phyloP scores from a whole-genome alignment of 2,329 filamentous ascomycete genomes.

The Penicillium occitanis region DNA sequence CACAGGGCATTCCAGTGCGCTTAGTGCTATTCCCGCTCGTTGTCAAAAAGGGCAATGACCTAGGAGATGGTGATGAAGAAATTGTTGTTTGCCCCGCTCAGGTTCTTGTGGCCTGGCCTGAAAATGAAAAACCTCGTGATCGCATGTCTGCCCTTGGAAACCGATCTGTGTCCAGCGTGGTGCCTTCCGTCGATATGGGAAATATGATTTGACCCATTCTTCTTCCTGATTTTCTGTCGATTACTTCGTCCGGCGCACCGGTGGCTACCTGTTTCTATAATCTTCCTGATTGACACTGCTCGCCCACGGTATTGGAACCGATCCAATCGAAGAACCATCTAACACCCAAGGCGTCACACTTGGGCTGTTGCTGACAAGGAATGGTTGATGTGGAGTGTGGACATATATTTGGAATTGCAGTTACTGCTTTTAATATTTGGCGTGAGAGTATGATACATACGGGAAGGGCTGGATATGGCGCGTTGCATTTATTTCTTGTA shows the following conservation, averaged over 20 bases:
- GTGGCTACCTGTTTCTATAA: slow-evolving; percentile 2
- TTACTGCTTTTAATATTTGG: slow-evolving; percentile 70
- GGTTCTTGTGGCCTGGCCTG: slow-evolving; percentile 70
- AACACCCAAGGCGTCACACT: slow-evolving; percentile 20
- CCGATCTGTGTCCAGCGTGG: slow-evolving; percentile 47
- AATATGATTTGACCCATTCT: slow-evolving; percentile 38
- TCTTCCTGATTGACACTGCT: background rate
- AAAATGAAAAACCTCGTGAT: slow-evolving; percentile 31
- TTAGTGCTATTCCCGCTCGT: slow-evolving; percentile 95
- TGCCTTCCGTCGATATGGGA: slow-evolving; percentile 44
- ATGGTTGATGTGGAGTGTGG: slow-evolving; percentile 67
- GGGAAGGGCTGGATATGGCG: background rate
- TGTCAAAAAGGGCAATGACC: slow-evolving; percentile 91
- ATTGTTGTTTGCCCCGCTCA: slow-evolving; percentile 94
- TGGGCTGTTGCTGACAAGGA: slow-evolving; percentile 6
- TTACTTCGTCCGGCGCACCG: slow-evolving; percentile 1
- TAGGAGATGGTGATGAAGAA: slow-evolving; percentile 84
- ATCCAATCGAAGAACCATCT: background rate
- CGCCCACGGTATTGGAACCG: background rate
- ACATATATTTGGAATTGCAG: slow-evolving; percentile 68
- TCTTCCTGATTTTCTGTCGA: background rate
- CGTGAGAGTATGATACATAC: background rate
- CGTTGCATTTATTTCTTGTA: slow-evolving; percentile 14
- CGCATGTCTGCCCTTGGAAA: slow-evolving; percentile 38
- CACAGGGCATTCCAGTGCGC: slow-evolving; percentile 73